Evolutionary conservation across 768 basidiomycete species (phyloP).

Genomic region (Hygrophorus pudorinus): DNA sequence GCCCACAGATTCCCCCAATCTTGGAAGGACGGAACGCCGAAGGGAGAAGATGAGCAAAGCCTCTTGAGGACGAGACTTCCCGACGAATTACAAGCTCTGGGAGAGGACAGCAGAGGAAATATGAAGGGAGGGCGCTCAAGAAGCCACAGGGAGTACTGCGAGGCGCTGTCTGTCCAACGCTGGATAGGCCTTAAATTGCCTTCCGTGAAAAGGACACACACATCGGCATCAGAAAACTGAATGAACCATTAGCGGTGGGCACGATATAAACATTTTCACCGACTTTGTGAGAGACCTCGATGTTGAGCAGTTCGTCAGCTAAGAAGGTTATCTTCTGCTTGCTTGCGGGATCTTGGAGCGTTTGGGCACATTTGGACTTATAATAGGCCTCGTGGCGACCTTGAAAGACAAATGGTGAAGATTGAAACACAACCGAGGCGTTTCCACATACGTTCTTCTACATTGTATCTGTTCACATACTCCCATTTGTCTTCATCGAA

Average conservation of each 20-base stretch:
- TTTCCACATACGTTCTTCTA: constrained; percentile 13
- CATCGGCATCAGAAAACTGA: constrained; percentile 75
- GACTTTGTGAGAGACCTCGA: constrained; percentile 88
- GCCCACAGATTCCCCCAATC: constrained; percentile 87
- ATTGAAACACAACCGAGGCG: background rate
- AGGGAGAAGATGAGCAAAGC: constrained; percentile 30
- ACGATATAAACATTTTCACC: constrained; percentile 3
- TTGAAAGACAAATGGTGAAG: constrained; percentile 19
- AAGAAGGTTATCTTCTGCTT: constrained; percentile 41
- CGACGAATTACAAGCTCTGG: constrained; percentile 16
- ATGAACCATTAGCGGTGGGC: background rate
- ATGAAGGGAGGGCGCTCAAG: constrained; percentile 77
- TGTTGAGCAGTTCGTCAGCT: constrained; percentile 67
- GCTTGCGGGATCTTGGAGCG: constrained; percentile 38
- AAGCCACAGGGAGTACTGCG: constrained; percentile 80
- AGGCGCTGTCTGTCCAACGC: constrained; percentile 69
- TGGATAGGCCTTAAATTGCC: constrained; percentile 78
- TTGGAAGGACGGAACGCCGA: constrained; percentile 57
- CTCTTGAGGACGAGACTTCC: constrained; percentile 15
- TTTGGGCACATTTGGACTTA: constrained; percentile 53
- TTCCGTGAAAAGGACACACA: constrained; percentile 55
- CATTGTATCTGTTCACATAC: constrained; percentile 50
- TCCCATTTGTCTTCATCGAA: constrained; percentile 68
- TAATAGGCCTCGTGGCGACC: constrained; percentile 83
- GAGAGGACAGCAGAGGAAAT: constrained; percentile 53